Conservation (phyloP, 1,139 yeast genomes). For the Zygosaccharomyces pseudobailii region DNA sequence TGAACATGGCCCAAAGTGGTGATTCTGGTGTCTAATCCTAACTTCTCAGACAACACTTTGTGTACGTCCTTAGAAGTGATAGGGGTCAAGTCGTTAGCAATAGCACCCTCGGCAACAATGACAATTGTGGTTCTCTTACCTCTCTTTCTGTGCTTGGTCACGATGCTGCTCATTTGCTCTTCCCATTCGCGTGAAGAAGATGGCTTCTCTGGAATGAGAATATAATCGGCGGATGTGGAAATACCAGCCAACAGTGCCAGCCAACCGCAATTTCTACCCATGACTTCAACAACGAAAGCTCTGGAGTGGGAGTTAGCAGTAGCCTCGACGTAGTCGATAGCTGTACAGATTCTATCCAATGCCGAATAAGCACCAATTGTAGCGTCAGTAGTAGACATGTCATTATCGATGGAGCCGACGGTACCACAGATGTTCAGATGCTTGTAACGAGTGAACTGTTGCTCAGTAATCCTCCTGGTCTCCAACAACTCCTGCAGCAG, state of each 20-base stretch:
- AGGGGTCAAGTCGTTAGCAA: constrained; percentile 74
- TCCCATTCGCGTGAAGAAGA: constrained; percentile 67
- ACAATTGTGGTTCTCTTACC: constrained; percentile 95
- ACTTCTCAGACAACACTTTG: constrained; percentile 62
- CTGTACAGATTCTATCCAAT: constrained; percentile 85
- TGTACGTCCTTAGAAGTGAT: constrained; percentile 77
- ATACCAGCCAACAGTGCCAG: constrained; percentile 94
- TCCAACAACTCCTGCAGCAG: constrained; percentile 64
- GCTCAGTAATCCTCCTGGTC: constrained; percentile 49
- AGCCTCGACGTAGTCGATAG: constrained; percentile 78
- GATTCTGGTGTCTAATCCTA: constrained; percentile 89
- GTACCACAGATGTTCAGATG: constrained; percentile 88
- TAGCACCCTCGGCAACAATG: constrained; percentile 97
- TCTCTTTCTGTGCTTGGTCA: constrained; percentile 68
- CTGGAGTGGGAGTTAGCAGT: constrained; percentile 96
- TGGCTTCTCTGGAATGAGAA: constrained; percentile 89
- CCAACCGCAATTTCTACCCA: constrained; percentile 99
- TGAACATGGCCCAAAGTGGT: constrained; percentile 97
- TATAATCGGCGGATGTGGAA: constrained; percentile 91
- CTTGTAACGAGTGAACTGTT: constrained; percentile 55
- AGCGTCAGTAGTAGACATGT: constrained; percentile 93
- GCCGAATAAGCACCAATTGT: constrained; percentile 97
- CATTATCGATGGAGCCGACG: constrained; percentile 96
- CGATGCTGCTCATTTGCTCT: constrained; percentile 66
- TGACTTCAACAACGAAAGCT: constrained; percentile 95